Evolutionary conservation across 441 rosid genomes (phyloP), one percentile per base, ranked within the genome.

Genomic region (Metrosideros polymorpha): DNA sequence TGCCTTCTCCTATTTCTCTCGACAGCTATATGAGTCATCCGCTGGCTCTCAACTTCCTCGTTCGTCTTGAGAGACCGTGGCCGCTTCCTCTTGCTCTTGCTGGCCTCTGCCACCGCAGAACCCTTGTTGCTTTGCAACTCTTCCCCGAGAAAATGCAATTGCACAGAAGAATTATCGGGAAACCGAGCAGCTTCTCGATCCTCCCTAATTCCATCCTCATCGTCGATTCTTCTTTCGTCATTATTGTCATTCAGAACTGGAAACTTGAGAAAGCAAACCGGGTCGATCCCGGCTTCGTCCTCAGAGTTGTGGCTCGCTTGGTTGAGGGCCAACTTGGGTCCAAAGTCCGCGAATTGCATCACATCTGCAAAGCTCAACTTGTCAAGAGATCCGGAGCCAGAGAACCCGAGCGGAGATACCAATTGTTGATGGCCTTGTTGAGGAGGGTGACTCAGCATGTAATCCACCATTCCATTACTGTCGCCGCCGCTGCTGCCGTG

Each of bases 21-120:
- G 1, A 97, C 98, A 0, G 99, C 99, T 29, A 97, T 97, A 84
- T 97, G 99, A 86, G 97, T 94, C 98, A 95, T 95, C 76, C 99
- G 54, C 85, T 97, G 98, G 92, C 96, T 97, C 86, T 96, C 99
- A 2, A 97, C 99, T 90, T 97, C 98, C 88, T 96, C 97, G 63
- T 91, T 97, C n/a, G 99, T 94, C 91, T 97, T 97, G 79, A 91
- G 66, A 9, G 91, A 91, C 89, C 96, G 92, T 15, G 98, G 93
- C 85, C 98, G 92, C 91, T 96, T 96, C 63, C 96, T 93, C 92
- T 96, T 97, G 89, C 87, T 93, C 91, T 95, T 97, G 54, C 84
- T 87, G 76, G 27, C 84, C 55, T 84, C 84, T 7, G 9, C 90
- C 55, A 88, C 94, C 3, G 86, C 82, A 27, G 59, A 14, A 12